phyloP scores from a whole-genome alignment of 73 alveolate genomes.

The Paramecium bursaria region DNA sequence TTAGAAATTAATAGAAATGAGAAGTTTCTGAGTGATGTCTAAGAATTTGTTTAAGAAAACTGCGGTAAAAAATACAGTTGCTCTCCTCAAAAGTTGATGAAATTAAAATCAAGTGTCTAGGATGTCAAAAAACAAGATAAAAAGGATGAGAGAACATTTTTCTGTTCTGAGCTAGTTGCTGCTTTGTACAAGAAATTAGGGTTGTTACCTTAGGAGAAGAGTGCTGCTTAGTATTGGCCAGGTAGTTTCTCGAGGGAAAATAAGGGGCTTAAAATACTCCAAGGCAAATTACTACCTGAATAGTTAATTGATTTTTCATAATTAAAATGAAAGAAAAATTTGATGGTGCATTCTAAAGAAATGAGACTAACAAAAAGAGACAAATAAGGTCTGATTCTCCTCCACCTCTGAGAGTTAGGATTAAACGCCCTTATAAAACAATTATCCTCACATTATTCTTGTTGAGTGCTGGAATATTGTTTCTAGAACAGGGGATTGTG shows the following conservation, averaged over 20 bases:
- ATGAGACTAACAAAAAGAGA: conserved; percentile 48
- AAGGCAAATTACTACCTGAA: conserved; percentile 30
- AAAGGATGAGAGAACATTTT: conserved; percentile 74
- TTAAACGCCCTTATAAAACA: conserved; percentile 41
- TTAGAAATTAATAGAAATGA: conserved; percentile 72
- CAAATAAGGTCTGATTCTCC: conserved; percentile 53
- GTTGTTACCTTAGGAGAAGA: conserved; percentile 60
- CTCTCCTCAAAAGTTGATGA: conserved; percentile 64
- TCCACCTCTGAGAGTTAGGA: conserved; percentile 45
- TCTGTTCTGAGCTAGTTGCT: conserved; percentile 91
- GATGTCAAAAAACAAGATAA: conserved; percentile 59
- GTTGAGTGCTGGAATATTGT: conserved; percentile 38
- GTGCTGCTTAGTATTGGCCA: conserved; percentile 76
- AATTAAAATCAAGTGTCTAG: conserved; percentile 59
- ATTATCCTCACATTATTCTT: conserved; percentile 19
- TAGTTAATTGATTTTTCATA: conserved; percentile 39
- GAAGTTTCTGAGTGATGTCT: conserved; percentile 50
- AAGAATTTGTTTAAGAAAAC: conserved; percentile 72
- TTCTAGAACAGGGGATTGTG: conserved; percentile 18
- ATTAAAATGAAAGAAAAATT: too few relatives aligned
- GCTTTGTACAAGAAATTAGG: conserved; percentile 84
- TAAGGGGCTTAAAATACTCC: not conserved
- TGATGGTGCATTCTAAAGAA: too few relatives aligned
- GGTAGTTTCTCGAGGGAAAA: conserved; percentile 68
- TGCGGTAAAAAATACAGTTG: conserved; percentile 74